Evolutionary conservation across 805 yeast genomes (phyloP).

Genomic region (Wickerhamiella australiensis): DNA sequence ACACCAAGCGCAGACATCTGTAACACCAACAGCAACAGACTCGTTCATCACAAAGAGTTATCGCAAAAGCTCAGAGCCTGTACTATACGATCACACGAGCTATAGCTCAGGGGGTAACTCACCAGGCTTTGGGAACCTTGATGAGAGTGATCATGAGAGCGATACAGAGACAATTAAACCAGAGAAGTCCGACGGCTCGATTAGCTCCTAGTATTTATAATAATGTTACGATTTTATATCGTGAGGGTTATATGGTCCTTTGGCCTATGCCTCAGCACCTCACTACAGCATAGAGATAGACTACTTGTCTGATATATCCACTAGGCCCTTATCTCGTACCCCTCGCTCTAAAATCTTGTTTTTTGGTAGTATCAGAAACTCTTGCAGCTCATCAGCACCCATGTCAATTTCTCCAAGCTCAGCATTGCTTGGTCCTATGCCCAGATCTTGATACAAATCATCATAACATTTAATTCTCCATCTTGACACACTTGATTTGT

Average conservation of each 20-base stretch:
- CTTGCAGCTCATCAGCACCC: constrained; percentile 1
- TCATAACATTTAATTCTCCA: not conserved
- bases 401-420: not conserved
- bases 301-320: not conserved
- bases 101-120: not conserved
- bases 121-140: not conserved
- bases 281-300: not conserved
- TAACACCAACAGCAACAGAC: not conserved
- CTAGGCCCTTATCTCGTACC: constrained; percentile 9
- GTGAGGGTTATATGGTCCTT: too few relatives aligned
- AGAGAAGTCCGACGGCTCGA: not conserved
- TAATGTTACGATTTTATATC: too few relatives aligned
- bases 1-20: not conserved
- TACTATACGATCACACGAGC: not conserved
- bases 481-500: not conserved
- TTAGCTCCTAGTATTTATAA: not conserved
- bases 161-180: not conserved
- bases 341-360: constrained; percentile 11
- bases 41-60: not conserved
- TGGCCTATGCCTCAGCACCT: too few relatives aligned
- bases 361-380: not conserved
- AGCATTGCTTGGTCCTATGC: not conserved
- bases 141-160: not conserved
- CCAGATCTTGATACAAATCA: not conserved
- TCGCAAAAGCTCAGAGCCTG: not conserved